Conservation (phyloP, 495 filamentous ascomycete genomes). For the Penicillium malachiteum region DNA sequence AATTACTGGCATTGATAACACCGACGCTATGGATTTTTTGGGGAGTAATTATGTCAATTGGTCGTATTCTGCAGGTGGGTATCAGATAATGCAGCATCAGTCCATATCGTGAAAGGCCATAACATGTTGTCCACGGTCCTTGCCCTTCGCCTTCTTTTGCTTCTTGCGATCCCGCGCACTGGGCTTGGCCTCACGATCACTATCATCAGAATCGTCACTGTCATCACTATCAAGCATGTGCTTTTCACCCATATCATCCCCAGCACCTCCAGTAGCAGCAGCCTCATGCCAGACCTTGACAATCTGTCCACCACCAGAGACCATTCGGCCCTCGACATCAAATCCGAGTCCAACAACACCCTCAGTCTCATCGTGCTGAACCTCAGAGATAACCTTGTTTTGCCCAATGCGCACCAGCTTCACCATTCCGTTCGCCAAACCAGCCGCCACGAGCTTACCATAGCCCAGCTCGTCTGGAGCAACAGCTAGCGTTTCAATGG, state of each 20-base stretch:
- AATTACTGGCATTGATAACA: background rate
- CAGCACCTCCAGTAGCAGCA: constrained; percentile 33
- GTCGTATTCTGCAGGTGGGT: constrained; percentile 19
- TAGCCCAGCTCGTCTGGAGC: constrained; percentile 64
- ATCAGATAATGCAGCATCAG: constrained; percentile 38
- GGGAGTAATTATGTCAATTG: background rate
- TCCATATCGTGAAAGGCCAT: constrained; percentile 66
- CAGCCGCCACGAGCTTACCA: constrained; percentile 69
- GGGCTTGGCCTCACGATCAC: constrained; percentile 34
- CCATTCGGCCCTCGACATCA: constrained; percentile 78
- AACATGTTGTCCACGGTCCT: constrained; percentile 56
- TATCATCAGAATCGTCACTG: constrained; percentile 48
- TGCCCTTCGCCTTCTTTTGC: constrained; percentile 58
- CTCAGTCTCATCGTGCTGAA: constrained; percentile 81
- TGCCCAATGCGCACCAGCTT: constrained; percentile 55
- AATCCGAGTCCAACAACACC: constrained; percentile 76
- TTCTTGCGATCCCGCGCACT: constrained; percentile 52
- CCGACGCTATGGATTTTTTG: background rate
- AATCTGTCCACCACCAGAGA: constrained; percentile 76
- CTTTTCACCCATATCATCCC: constrained; percentile 39
- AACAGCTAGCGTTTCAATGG: constrained; percentile 66
- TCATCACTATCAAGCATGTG: constrained; percentile 43
- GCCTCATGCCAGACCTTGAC: constrained; percentile 84
- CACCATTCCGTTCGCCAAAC: constrained; percentile 68
- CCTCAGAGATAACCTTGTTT: constrained; percentile 57